Evolutionary conservation across 2,329 filamentous ascomycete species (phyloP), one percentile per base, ranked within the genome.

Genomic region (Aspergillus sp.): DNA sequence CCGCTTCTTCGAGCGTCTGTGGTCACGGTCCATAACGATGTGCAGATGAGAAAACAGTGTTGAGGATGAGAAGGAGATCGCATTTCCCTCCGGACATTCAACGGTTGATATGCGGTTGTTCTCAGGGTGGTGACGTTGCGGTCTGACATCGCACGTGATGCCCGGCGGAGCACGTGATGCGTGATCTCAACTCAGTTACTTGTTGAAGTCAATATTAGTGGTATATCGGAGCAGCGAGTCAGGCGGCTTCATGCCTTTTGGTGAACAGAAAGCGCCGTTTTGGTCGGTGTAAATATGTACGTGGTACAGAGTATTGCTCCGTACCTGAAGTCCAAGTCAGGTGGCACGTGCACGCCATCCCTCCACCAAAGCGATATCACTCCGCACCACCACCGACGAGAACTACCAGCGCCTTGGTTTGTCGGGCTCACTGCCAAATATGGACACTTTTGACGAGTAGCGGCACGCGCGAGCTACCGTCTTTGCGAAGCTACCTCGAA

Each of bases 61-160:
- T 43, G 50, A 48, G 46, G 49, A 48, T 48, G 44, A 54, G 9
- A 30, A 33, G 43, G 4, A 12, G 34, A 36, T 36, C 34, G 10
- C 34, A 28, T 28, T 4, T 4, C 5, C 30, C 30, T 32, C 30
- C 6, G 30, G 5, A n/a, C 30, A 28, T 28, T n/a, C 27, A 32
- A 33, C 29, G 36, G 36, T 8, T 39, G 36, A 46, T 50, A 50
- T 50, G 45, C 33, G 26, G 42, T 41, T 43, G 47, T 50, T 50
- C 49, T 33, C 34, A 29, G 35, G 52, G 46, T 50, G 49, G 57
- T 59, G 57, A 60, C 55, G 54, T 19, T 19, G 19, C 57, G 53
- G 49, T 56, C 52, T 51, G 57, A 54, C 56, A 48, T 28, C 19
- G 34, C 55, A 57, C 54, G 56, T 57, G 55, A 58, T 53, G 34